phyloP scores from a whole-genome alignment of 225 moss, liverwort and hornwort species.

The Straminergon stramineum region DNA sequence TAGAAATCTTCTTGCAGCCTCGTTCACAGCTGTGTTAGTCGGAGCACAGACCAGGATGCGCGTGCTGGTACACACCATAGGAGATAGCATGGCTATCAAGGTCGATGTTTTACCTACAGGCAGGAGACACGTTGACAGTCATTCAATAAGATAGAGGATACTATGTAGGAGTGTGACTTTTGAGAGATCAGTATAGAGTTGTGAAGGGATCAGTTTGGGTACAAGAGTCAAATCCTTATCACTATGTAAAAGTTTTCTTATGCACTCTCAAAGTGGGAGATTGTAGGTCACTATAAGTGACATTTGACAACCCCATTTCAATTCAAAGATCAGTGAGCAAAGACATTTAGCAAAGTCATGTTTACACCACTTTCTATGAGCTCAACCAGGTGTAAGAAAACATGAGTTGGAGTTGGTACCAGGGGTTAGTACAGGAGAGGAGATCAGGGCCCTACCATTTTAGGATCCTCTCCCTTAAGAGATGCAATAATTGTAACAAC shows the following conservation, averaged over 20 bases:
- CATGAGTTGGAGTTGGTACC: not conserved
- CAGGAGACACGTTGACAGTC: not conserved
- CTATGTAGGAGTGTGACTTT: not conserved
- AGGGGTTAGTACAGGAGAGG: not conserved
- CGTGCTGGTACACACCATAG: constrained; percentile 27
- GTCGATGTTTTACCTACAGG: constrained; percentile 50
- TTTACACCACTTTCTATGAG: not conserved
- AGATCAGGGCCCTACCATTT: not conserved
- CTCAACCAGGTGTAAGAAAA: not conserved
- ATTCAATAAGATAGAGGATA: not conserved
- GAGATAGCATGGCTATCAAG: constrained; percentile 38
- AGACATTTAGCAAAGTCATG: not conserved
- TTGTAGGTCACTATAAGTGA: not conserved
- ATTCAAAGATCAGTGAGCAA: not conserved
- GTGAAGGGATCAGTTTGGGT: not conserved
- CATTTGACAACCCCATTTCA: not conserved
- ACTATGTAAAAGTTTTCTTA: not conserved
- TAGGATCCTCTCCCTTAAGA: not conserved
- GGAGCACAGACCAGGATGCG: constrained; percentile 54
- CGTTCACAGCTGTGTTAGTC: constrained; percentile 50
- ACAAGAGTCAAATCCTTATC: not conserved
- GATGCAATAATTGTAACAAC: not conserved
- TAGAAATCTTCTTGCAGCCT: constrained; percentile 44
- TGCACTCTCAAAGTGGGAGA: not conserved
- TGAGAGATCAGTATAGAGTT: not conserved